Evolutionary conservation across 345 rosid species (phyloP), one percentile per base, ranked within the genome.

Genomic region (Camelina neglecta): DNA sequence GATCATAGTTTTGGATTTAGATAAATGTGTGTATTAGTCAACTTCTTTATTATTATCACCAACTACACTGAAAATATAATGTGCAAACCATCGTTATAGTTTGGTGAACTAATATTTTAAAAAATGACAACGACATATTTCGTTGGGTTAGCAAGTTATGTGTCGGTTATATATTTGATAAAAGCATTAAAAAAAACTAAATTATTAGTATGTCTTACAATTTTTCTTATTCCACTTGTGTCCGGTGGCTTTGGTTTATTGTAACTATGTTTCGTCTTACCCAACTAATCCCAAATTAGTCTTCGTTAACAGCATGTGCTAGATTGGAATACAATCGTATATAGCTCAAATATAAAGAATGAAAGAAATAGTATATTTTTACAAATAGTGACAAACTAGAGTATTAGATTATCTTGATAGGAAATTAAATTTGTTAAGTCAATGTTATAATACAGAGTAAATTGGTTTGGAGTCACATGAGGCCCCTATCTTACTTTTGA

Each of bases 251-350:
- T 48, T 24, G 24, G n/a, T 66, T 57, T 5, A 57, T 57, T 74
- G 60, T 11, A 60, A 69, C 56, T 75, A 60, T 24, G 71, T 5
- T 59, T 33, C 8, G 31, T 26, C 18, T 39, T 47, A 50, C 5
- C 38, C 74, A 60, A 60, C 68, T 50, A 60, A 48, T 60, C 5
- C 20, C 29, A 67, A 23, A 7, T 7, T 29, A 20, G 74, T 75
- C 69, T 51, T 68, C 42, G 74, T 60, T 54, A 13, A 24, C 26
- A 29, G 61, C 79, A 75, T 67, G 78, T 66, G 78, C 51, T 66
- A 36, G 72, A 36, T n/a, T 66, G 53, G 60, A 57, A 60, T 2
- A 4, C 36, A 59, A 50, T 67, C 55, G 39, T 29, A 35, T 35
- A 35, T 7, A 50, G 15, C 2, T 2, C 10, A 50, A 11, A 24